Evolutionary conservation across 805 yeast species (phyloP), one percentile per base, ranked within the genome.

Genomic region (Candida dajiaensis): DNA sequence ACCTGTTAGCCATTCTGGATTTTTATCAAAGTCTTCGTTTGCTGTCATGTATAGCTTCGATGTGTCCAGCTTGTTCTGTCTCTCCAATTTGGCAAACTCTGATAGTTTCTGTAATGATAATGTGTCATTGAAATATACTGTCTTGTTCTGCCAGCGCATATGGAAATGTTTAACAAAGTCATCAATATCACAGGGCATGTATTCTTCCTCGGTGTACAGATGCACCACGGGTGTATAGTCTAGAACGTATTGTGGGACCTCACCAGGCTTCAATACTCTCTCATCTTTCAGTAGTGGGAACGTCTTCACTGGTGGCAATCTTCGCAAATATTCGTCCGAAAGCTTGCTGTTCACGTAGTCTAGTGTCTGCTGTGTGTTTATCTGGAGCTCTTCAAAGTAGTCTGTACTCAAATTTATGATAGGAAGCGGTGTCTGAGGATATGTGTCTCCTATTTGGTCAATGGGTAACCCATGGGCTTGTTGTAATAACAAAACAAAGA

Each of bases 1-100:
- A 0, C 97, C 97, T 0, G 96, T 83, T 45, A 92, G 73, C 96
- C 96, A 92, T 19, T 80, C 83, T 0, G 97, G 96, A 48, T 80
- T 77, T 50, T 79, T 63, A 45, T 75, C 80, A 62, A 89, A 90
- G 58, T 89, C 95, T 20, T 77, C 73, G 48, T 78, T 67, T 15
- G 94, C 72, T 1, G 89, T 80, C 66, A 92, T 52, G 56, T 66
- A 89, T 1, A 85, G 62, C 12, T 68, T 63, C 2, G 61, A 58
- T 13, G 56, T 67, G 41, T 48, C 61, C 44, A 54, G 58, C 56
- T 29, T 21, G 66, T 70, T 43, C 58, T 51, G 63, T 22, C 19
- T 15, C n/a, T 36, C 23, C n/a, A 13, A 6, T 6, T 29, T 11
- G 52, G 47, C 60, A 45, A 43, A 51, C 20, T 41, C 42, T 6